phyloP scores from a whole-genome alignment of 75 land plant species.

The Picea glauca region DNA sequence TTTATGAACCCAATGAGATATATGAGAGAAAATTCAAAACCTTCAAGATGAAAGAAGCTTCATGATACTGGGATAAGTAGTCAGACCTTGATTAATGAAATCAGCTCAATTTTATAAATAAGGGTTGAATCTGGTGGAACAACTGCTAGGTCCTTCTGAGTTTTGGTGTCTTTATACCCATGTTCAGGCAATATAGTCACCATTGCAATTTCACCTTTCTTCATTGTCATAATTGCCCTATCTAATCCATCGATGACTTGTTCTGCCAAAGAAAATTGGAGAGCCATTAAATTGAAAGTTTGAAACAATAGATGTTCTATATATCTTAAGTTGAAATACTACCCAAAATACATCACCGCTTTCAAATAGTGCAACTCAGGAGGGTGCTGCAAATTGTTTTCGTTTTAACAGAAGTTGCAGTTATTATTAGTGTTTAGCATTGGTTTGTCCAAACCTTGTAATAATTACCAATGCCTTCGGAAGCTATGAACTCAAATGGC shows the following conservation, averaged over 20 bases:
- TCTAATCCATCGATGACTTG: constrained; percentile 71
- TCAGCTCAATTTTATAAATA: constrained; percentile 66
- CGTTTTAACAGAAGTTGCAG: too few relatives aligned
- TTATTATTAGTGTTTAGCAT: too few relatives aligned
- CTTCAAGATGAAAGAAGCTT: not conserved
- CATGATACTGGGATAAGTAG: not conserved
- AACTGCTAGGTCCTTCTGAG: constrained; percentile 33
- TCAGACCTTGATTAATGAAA: constrained; percentile 55
- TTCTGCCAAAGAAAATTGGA: constrained; percentile 29
- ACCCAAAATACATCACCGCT: not conserved
- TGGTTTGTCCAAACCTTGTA: too few relatives aligned
- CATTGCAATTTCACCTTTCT: constrained; percentile 63
- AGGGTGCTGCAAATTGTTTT: too few relatives aligned
- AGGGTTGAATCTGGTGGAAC: constrained; percentile 63
- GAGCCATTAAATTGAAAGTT: too few relatives aligned
- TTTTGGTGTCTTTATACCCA: constrained; percentile 53
- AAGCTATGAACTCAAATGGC: constrained; percentile 58
- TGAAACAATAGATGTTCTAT: too few relatives aligned
- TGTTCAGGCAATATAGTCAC: constrained; percentile 62
- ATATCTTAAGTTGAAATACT: not conserved
- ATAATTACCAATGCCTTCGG: constrained; percentile 44
- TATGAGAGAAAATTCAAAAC: not conserved
- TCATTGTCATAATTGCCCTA: constrained; percentile 65
- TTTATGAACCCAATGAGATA: not conserved
- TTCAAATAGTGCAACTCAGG: too few relatives aligned